Conservation (phyloP, 2,329 filamentous ascomycete species). For the Stagonosporopsis rhizophila region DNA sequence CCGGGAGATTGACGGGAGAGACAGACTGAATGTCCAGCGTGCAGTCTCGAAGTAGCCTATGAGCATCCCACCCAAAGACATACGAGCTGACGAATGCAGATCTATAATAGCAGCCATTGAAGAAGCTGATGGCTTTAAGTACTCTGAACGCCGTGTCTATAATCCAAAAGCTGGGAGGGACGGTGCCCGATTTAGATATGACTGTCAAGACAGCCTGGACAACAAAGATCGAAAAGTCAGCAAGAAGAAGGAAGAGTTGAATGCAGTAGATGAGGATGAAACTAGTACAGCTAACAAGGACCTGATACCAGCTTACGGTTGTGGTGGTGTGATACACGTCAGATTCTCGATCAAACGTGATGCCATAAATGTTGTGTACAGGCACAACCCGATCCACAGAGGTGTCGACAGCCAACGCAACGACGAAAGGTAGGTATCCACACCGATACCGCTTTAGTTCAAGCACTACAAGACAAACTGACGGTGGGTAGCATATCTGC, state of each 20-base stretch:
- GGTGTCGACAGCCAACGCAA: conserved; percentile 26
- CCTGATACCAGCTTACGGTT: conserved; percentile 38
- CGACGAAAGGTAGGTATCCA: conserved; percentile 27
- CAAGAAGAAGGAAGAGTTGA: conserved; percentile 27
- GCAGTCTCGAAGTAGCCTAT: conserved; percentile 36
- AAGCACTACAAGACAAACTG: neutral
- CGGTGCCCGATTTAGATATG: conserved; percentile 42
- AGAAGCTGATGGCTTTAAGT: conserved; percentile 44
- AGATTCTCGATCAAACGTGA: conserved; percentile 46
- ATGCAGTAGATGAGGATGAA: conserved; percentile 15
- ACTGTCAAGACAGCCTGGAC: conserved; percentile 45
- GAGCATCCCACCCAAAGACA: neutral
- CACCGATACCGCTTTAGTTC: no score
- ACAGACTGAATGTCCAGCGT: conserved; percentile 38
- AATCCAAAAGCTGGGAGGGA: conserved; percentile 38
- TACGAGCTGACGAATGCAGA: neutral
- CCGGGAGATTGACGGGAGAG: conserved; percentile 34
- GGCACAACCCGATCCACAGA: conserved; percentile 46
- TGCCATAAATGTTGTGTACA: conserved; percentile 46
- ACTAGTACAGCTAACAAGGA: conserved; percentile 3
- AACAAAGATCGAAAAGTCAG: conserved; percentile 39
- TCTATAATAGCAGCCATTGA: conserved; percentile 42
- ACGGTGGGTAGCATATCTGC: neutral
- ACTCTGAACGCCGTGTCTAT: conserved; percentile 40
- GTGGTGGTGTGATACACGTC: conserved; percentile 44